Evolutionary conservation across 345 rosid genomes (phyloP), one percentile per base, ranked within the genome.

Genomic region (Camelina laxa): DNA sequence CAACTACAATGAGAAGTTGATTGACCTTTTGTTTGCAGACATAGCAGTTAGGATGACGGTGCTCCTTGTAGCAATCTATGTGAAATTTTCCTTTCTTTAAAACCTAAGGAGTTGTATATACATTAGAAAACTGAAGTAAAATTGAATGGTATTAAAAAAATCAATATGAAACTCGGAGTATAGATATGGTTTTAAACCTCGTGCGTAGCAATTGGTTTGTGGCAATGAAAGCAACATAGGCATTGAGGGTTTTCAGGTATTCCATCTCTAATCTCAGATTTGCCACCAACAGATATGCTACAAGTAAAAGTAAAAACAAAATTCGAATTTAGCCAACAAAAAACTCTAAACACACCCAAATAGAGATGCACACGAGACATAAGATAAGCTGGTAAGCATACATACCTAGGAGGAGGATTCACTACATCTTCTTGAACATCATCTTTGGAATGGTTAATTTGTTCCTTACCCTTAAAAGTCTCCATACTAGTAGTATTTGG

Each of bases 231-330:
- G 76, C 98, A 93, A 16, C 90, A 62, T 57, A 89, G 80, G 82
- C 94, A 88, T 20, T 82, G 82, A 4, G 88, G 97, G 80, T 89
- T 86, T 69, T 85, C 78, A 78, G 83, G 87, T 73, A 79, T 81
- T 39, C 87, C 90, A 72, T 72, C 73, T 22, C 83, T 85, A 24
- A 88, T 85, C 27, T 75, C 87, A n/a, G 73, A 72, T 16, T 82
- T 72, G 85, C 96, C 89, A 17, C 87, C 87, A 47, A 80, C 76
- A 58, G 92, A 89, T 72, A 81, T 6, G 76, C 98, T 92, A 76
- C 69, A 61, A 38, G 48, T 16, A 4, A 57, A 65, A 20, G 36
- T 57, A 35, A 71, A 60, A 54, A 2, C 12, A 64, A 60, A 1
- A 63, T 9, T 13, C 4, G 22, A 14, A 9, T 30, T 21, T 30